These are phyloP conservation scores for Teunomyces aglyptinius DNA, from an alignment of 805 yeast species.

Conservation along the genomic window DNA sequence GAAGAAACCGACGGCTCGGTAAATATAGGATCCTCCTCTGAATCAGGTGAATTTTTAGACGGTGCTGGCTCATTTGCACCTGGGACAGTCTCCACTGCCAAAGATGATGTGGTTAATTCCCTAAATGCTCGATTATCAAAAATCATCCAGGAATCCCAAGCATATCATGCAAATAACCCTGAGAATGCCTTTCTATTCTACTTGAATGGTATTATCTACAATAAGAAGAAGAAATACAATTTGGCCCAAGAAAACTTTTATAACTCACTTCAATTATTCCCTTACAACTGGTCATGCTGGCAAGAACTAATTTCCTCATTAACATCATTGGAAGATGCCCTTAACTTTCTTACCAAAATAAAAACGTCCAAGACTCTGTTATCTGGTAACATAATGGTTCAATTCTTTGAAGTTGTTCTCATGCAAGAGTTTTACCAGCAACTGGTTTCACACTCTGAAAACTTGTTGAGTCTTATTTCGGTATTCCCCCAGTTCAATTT, in stretches of 20 bases:
- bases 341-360: constrained; percentile 36
- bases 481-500: constrained; percentile 73
- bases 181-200: constrained; percentile 64
- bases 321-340: constrained; percentile 59
- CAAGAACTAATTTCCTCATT: constrained; percentile 67
- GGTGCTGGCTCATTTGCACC: constrained; percentile 4
- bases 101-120: constrained; percentile 13
- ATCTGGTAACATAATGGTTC: constrained; percentile 34
- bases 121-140: constrained; percentile 31
- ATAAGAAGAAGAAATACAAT: constrained; percentile 58
- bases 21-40: constrained; percentile 26
- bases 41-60: constrained; percentile 19
- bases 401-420: constrained; percentile 62
- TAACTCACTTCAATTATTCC: constrained; percentile 62
- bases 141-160: constrained; percentile 41
- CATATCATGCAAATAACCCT: constrained; percentile 18
- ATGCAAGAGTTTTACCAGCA: constrained; percentile 80
- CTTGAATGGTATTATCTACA: constrained; percentile 64
- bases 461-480: constrained; percentile 46
- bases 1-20: constrained; percentile 72
- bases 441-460: constrained; percentile 48
- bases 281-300: constrained; percentile 96
- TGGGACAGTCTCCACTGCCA: background rate
- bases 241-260: constrained; percentile 62
- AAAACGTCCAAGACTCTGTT: constrained; percentile 32